Evolutionary conservation across 1,284 basidiomycete genomes (phyloP).

Genomic region (Peniophora sp.): DNA sequence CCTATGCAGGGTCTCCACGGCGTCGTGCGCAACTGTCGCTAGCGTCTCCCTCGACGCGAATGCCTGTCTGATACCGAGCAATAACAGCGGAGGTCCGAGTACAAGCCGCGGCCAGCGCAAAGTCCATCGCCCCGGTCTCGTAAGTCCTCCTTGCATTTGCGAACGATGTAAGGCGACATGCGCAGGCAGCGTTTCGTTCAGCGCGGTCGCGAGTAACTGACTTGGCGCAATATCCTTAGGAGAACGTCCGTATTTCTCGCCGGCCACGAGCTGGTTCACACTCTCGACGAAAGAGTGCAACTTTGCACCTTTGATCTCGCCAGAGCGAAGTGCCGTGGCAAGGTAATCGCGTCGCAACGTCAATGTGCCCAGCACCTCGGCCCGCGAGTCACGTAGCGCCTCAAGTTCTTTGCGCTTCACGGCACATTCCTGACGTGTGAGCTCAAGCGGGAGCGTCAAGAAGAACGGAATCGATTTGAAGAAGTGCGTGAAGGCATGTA

Average conservation of each 20-base stretch:
- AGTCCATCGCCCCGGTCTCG: constrained; percentile 50
- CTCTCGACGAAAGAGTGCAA: constrained; percentile 5
- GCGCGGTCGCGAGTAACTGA: constrained; percentile 4
- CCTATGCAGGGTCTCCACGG: constrained; percentile 61
- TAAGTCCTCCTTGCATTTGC: constrained; percentile 31
- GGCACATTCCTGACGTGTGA: constrained; percentile 57
- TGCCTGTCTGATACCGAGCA: constrained; percentile 39
- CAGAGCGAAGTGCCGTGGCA: constrained; percentile 16
- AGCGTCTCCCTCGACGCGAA: constrained; percentile 48
- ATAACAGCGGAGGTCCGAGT: constrained; percentile 51
- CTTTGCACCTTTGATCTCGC: constrained; percentile 1
- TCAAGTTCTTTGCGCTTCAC: constrained; percentile 51
- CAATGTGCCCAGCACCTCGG: constrained; percentile 53
- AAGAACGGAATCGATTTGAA: constrained; percentile 15
- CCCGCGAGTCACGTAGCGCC: constrained; percentile 53
- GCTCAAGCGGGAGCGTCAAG: constrained; percentile 37
- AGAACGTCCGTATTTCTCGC: constrained; percentile 1
- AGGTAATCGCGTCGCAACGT: constrained; percentile 43
- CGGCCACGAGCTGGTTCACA: constrained; percentile 6
- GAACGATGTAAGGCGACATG: constrained; percentile 23
- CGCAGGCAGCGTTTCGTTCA: constrained; percentile 13
- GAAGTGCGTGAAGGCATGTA: constrained; percentile 8
- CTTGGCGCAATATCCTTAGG: constrained; percentile 8
- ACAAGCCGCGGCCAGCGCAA: constrained; percentile 64
- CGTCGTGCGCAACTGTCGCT: constrained; percentile 49